Evolutionary conservation across 2,329 filamentous ascomycete genomes (phyloP), one percentile per base, ranked within the genome.

Genomic region (Graphilbum ipis-grandicollis): DNA sequence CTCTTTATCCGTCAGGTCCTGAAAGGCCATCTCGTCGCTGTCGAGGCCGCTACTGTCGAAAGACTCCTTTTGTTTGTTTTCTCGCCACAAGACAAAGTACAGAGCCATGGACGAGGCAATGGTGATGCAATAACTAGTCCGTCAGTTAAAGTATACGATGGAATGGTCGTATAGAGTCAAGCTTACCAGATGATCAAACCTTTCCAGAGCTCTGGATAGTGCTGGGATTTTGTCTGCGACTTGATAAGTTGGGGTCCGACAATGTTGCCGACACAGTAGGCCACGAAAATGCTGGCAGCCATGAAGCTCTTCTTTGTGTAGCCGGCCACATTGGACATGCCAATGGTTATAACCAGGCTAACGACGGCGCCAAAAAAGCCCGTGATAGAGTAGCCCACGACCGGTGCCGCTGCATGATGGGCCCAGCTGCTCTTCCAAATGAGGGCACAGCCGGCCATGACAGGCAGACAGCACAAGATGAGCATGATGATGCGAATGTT

Each of bases 231-330:
- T 1, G 72, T 75, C 52, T 78, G 59, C n/a, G 66, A 74, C 46
- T 69, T 70, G 30, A 84, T 68, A 29, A 84, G 59, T 54, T 80
- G 76, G 4, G 79, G 79, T 0, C 79, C 79, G 19, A 84, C 71
- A 35, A 85, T 84, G 46, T 84, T 84, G 2, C 79, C 66, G 3
- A 84, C 72, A 38, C 76, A 80, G 48, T 84, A 84, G 1, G 75
- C 77, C 0, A 81, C 75, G 43, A 84, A 85, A 1, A 81, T 76
- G 0, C 74, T 73, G 0, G 75, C 73, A 0, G 79, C 75, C 64
- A 79, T 82, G 47, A 79, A 75, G 43, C 73, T 79, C 60, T 84
- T 84, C 58, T 85, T 85, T 0, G 79, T 84, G 19, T 79, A 68
- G 0, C 80, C 79, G 0, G 79, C 78, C 0, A 84, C 76, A 44